These are phyloP conservation scores for Pleurotus giganteus DNA, from an alignment of 768 basidiomycete species.

Conservation along the genomic window DNA sequence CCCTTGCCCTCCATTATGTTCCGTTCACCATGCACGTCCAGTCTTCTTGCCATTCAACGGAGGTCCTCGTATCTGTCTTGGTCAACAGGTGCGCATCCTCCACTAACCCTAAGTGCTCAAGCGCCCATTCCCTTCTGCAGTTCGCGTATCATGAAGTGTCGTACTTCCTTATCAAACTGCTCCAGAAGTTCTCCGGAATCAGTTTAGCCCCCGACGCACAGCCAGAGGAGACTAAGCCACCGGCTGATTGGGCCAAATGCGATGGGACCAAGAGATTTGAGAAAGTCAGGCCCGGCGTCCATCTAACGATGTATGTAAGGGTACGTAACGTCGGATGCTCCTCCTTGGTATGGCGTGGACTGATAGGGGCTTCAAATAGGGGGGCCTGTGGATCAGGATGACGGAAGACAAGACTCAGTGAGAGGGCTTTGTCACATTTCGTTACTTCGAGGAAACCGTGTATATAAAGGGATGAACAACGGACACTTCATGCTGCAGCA, in stretches of 20 bases:
- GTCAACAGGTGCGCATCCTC: constrained; percentile 39
- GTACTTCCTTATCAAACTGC: constrained; percentile 57
- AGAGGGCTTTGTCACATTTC: too few species aligned
- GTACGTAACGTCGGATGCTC: too few species aligned
- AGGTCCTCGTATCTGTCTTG: constrained; percentile 49
- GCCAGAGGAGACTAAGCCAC: constrained; percentile 38
- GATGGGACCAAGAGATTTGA: constrained; percentile 43
- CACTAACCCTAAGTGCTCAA: neutral
- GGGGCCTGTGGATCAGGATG: too few species aligned
- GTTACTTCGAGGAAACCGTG: too few species aligned
- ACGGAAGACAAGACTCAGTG: too few species aligned
- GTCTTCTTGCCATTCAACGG: constrained; percentile 56
- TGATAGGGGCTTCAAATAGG: too few species aligned
- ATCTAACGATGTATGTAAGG: constrained; percentile 53
- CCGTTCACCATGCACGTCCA: constrained; percentile 14
- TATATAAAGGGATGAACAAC: too few species aligned
- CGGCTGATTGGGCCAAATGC: constrained; percentile 38
- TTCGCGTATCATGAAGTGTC: constrained; percentile 68
- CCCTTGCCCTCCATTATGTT: too few species aligned
- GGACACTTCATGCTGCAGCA: too few species aligned
- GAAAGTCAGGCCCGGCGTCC: constrained; percentile 39
- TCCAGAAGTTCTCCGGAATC: constrained; percentile 53
- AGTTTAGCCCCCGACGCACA: constrained; percentile 44
- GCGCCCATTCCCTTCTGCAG: too few species aligned
- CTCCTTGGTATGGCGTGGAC: too few species aligned